These are phyloP conservation scores for Chimonanthus salicifolius DNA, from an alignment of 164 flowering plant species.

Conservation along the genomic window DNA sequence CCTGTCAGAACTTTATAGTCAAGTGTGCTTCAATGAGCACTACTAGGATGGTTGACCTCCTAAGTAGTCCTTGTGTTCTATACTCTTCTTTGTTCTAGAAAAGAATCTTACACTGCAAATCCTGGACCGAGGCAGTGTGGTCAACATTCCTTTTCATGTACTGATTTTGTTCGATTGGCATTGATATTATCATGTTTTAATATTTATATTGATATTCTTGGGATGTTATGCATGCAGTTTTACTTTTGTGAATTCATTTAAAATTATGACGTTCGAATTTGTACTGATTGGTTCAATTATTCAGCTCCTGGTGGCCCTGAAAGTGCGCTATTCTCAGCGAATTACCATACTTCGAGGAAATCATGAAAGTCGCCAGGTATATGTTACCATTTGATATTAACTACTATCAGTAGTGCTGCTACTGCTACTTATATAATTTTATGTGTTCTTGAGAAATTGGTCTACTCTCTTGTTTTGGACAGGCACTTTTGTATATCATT, in stretches of 20 bases:
- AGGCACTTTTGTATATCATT: not conserved
- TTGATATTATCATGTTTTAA: not conserved
- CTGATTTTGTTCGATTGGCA: not conserved
- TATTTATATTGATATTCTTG: not conserved
- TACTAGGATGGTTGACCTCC: no score
- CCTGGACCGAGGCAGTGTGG: not conserved
- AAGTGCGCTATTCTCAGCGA: conserved; percentile 85
- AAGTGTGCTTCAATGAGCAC: no score
- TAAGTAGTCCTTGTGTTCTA: no score
- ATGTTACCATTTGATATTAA: not conserved
- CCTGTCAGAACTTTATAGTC: no score
- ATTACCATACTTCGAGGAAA: conserved; percentile 93
- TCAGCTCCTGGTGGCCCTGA: conserved; percentile 87
- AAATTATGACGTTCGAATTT: not conserved
- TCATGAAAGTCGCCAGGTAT: conserved; percentile 98
- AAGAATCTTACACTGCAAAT: not conserved
- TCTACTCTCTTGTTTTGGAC: no score
- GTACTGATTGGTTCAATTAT: conserved; percentile 15
- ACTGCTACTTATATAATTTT: not conserved
- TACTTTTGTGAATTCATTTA: not conserved
- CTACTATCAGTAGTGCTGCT: not conserved
- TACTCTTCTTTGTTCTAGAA: no score
- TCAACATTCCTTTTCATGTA: not conserved
- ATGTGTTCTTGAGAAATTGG: no score
- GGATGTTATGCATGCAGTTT: not conserved